Conservation (phyloP, 192 early-diverging fungal species). For the Coemansia sp. region DNA sequence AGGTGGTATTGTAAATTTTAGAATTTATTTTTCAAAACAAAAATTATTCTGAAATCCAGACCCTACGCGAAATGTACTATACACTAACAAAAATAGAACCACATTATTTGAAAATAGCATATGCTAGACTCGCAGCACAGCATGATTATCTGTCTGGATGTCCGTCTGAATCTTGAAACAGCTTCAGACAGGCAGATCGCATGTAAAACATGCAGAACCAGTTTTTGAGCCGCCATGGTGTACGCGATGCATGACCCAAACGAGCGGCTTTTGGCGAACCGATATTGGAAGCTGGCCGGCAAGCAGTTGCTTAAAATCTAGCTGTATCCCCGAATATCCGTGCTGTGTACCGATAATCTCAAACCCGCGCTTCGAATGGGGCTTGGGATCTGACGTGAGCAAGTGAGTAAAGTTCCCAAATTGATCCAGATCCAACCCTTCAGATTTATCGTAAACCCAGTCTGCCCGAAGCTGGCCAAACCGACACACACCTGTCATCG, state of each 20-base stretch:
- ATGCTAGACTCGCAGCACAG: too few species aligned
- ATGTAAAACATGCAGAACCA: too few species aligned
- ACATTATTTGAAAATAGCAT: too few species aligned
- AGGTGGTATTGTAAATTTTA: too few species aligned
- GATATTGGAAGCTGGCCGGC: conserved; percentile 3
- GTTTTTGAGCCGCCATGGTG: too few species aligned
- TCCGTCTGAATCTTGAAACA: too few species aligned
- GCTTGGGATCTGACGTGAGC: conserved; percentile 29
- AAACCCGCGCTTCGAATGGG: conserved; percentile 17
- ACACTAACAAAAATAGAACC: too few species aligned
- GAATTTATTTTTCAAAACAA: too few species aligned
- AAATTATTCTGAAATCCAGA: too few species aligned
- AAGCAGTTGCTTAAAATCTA: background rate
- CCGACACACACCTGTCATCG: conserved; percentile 81
- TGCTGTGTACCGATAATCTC: conserved; percentile 11
- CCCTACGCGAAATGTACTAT: too few species aligned
- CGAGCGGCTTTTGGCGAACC: conserved; percentile 11
- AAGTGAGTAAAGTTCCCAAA: conserved; percentile 35
- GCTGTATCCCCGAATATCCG: conserved; percentile 23
- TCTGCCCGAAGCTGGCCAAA: conserved; percentile 63
- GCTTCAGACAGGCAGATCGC: too few species aligned
- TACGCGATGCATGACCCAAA: conserved; percentile 18
- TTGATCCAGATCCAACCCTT: conserved; percentile 37
- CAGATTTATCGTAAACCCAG: conserved; percentile 73
- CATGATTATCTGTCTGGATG: too few species aligned